Conservation (phyloP, 495 filamentous ascomycete genomes). For the Penicillium salamii region DNA sequence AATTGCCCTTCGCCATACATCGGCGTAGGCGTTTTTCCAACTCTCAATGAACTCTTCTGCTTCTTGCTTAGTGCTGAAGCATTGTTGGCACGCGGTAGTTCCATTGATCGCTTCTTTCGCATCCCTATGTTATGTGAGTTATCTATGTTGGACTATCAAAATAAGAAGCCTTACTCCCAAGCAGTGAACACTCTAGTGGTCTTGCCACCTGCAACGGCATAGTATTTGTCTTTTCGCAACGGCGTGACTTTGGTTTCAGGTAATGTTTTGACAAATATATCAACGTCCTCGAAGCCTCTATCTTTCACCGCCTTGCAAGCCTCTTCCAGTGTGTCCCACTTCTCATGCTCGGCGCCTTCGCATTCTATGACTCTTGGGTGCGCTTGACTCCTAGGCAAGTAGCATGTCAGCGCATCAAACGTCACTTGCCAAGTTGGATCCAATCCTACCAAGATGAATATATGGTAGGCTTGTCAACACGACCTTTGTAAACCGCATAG, state of each 20-base stretch:
- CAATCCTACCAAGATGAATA: constrained; percentile 1
- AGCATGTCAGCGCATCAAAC: too few species aligned
- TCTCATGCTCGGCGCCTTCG: too few species aligned
- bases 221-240: neutral
- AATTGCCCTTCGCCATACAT: constrained; percentile 3
- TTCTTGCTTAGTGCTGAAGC: neutral
- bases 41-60: neutral
- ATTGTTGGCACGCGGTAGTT: neutral
- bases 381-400: too few species aligned
- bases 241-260: neutral
- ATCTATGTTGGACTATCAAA: neutral
- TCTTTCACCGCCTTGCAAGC: neutral
- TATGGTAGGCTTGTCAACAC: neutral
- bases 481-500: neutral
- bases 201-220: constrained; percentile 1
- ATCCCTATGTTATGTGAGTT: neutral
- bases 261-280: neutral
- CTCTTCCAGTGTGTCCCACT: neutral
- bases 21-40: constrained; percentile 1
- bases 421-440: neutral
- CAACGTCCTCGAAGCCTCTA: neutral
- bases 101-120: neutral
- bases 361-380: too few species aligned
- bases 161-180: neutral
- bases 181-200: neutral